phyloP scores from a whole-genome alignment of 2,329 filamentous ascomycete genomes.

The Diaporthe citriasiana region DNA sequence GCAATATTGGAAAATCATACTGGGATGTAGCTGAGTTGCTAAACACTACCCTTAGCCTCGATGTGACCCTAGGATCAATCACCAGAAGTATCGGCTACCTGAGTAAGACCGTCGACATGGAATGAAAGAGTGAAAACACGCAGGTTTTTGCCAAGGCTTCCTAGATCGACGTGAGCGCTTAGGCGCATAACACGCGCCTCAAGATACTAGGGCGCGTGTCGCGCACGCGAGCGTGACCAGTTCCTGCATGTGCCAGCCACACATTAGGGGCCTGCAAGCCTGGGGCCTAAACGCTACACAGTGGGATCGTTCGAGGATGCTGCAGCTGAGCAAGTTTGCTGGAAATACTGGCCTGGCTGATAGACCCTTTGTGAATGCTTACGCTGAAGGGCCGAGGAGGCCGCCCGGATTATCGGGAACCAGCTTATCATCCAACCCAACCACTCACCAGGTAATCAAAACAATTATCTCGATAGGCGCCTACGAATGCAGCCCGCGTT shows the following conservation, averaged over 20 bases:
- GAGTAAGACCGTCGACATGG: background rate
- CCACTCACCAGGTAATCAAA: background rate
- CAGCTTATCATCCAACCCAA: background rate
- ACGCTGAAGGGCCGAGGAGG: background rate
- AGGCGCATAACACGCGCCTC: slow-evolving; percentile 9
- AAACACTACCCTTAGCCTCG: background rate
- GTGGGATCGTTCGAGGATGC: background rate
- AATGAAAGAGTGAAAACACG: background rate
- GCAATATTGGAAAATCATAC: background rate
- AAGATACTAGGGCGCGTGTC: slow-evolving; percentile 8
- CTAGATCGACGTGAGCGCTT: background rate
- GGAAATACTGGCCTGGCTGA: background rate
- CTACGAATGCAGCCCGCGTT: background rate
- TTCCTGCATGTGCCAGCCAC: slow-evolving; percentile 30
- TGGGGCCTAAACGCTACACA: background rate
- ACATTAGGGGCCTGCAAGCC: slow-evolving; percentile 16
- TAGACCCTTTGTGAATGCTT: background rate
- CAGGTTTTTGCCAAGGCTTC: background rate
- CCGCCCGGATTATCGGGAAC: slow-evolving; percentile 1
- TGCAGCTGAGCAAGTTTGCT: background rate
- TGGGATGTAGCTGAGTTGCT: background rate
- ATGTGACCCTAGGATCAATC: background rate
- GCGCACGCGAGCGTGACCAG: slow-evolving; percentile 18
- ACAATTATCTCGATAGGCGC: background rate
- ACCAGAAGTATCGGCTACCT: background rate